These are phyloP conservation scores for Setomelanomma holmii DNA, from an alignment of 2,329 filamentous ascomycete genomes.

Conservation along the genomic window DNA sequence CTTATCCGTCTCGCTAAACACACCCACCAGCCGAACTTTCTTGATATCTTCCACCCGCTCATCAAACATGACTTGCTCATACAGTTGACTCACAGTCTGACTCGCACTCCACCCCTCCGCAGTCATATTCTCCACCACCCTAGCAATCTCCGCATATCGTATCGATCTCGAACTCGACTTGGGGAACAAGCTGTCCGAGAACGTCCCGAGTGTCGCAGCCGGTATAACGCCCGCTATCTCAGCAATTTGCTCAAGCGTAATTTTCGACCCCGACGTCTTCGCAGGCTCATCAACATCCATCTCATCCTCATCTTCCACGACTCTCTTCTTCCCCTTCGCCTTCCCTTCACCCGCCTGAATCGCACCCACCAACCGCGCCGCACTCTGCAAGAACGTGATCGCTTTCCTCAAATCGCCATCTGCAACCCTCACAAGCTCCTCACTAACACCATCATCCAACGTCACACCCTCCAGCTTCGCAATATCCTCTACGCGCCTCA, in stretches of 20 bases:
- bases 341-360: constrained; percentile 30
- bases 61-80: constrained; percentile 81
- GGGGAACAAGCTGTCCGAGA: constrained; percentile 80
- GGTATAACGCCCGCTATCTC: constrained; percentile 98
- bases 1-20: constrained; percentile 96
- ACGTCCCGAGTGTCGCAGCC: constrained; percentile 69
- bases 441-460: constrained; percentile 79
- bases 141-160: constrained; percentile 75
- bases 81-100: constrained; percentile 85
- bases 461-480: constrained; percentile 77
- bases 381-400: constrained; percentile 94
- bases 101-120: constrained; percentile 97
- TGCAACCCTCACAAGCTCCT: constrained; percentile 83
- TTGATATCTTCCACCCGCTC: constrained; percentile 83
- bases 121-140: constrained; percentile 86
- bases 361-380: constrained; percentile 84
- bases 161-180: constrained; percentile 50
- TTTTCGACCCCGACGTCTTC: constrained; percentile 19
- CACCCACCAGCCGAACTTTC: constrained; percentile 86
- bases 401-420: constrained; percentile 96
- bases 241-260: constrained; percentile 79
- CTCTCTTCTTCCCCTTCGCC: constrained; percentile 51
- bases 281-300: constrained; percentile 54
- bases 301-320: constrained; percentile 58
- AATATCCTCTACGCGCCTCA: constrained; percentile 80